Evolutionary conservation across 2,329 filamentous ascomycete species (phyloP), one percentile per base, ranked within the genome.

Genomic region (Microascus cirrosus): DNA sequence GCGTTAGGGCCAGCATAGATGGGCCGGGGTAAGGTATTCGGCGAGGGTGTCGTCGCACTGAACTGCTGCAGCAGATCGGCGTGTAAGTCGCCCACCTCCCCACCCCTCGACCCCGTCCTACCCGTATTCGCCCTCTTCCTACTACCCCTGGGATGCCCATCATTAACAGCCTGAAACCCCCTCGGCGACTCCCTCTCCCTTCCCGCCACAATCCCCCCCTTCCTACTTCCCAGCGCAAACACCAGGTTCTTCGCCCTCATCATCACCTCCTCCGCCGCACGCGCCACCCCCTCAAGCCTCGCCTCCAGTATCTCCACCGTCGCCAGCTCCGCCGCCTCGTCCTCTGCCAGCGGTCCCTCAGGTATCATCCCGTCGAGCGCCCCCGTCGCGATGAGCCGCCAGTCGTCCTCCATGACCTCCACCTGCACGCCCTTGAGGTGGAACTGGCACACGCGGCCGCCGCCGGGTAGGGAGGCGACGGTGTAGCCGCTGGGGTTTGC

Each of bases 391-490:
- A 95, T 92, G 62, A 95, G 75, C 50, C 91, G 81, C 77, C 86
- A 95, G 68, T 96, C 90, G 68, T 95, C 90, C 69, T 95, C 90
- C 20, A 84, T 85, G 61, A 96, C 93, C 72, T 95, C 89, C 10
- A 95, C 86, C 54, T 88, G 82, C 62, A 86, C 81, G 60, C 91
- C 88, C 67, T 91, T 91, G 62, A 90, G 85, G 66, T 85, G 84
- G 69, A 95, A 94, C 61, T 90, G 88, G 67, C 90, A 95, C 57
- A 87, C 84, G 53, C 86, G 81, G 57, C 81, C 74, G 22, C 87
- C 87, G 62, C 89, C 86, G 52, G 82, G 78, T 61, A 81, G 80
- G 59, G 87, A 83, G 58, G 83, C 84, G 56, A 95, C 74, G 36
- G 83, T 80, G 70, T 95, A 94, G 58, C 93, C 88, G 62, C 83